A percentile compares a stretch with the other conserved stretches of the same genome.
phyloP scores from a whole-genome alignment of 2,329 filamentous ascomycete genomes.

The Byssochlamys sp. region DNA sequence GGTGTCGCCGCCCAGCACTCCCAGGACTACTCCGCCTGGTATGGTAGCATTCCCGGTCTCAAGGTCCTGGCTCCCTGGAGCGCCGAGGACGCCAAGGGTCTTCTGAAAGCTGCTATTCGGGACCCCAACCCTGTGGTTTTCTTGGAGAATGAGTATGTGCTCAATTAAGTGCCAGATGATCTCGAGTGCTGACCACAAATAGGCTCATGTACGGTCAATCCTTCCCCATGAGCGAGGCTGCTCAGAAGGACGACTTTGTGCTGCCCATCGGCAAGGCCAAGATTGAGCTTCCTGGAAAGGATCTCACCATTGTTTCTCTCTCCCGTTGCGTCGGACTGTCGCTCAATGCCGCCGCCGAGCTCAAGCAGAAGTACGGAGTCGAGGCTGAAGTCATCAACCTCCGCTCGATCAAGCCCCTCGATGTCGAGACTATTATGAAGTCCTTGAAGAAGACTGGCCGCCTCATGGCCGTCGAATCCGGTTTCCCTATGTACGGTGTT shows the following conservation, averaged over 20 bases:
- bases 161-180: not conserved
- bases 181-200: conserved; percentile 16
- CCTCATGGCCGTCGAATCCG: conserved; percentile 84
- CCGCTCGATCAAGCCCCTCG: conserved; percentile 90
- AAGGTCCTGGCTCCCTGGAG: conserved; percentile 97
- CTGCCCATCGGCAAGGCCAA: conserved; percentile 97
- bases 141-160: conserved; percentile 64
- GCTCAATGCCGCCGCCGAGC: conserved; percentile 73
- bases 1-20: conserved; percentile 97
- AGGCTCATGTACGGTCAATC: conserved; percentile 76
- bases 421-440: conserved; percentile 88
- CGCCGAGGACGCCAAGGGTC: conserved; percentile 93
- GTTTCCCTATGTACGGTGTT: conserved; percentile 91
- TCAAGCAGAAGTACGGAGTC: conserved; percentile 93
- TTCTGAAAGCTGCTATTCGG: conserved; percentile 93
- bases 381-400: conserved; percentile 97
- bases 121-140: conserved; percentile 95
- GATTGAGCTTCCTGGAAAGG: conserved; percentile 91
- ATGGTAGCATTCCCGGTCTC: conserved; percentile 91
- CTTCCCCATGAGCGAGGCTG: conserved; percentile 95
- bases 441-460: conserved; percentile 97
- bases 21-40: conserved; percentile 97
- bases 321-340: conserved; percentile 93
- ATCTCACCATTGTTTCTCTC: conserved; percentile 87
- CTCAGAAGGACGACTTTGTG: conserved; percentile 93